Conservation (phyloP, 2,329 filamentous ascomycete genomes). For the Sclerotinia trifoliorum region DNA sequence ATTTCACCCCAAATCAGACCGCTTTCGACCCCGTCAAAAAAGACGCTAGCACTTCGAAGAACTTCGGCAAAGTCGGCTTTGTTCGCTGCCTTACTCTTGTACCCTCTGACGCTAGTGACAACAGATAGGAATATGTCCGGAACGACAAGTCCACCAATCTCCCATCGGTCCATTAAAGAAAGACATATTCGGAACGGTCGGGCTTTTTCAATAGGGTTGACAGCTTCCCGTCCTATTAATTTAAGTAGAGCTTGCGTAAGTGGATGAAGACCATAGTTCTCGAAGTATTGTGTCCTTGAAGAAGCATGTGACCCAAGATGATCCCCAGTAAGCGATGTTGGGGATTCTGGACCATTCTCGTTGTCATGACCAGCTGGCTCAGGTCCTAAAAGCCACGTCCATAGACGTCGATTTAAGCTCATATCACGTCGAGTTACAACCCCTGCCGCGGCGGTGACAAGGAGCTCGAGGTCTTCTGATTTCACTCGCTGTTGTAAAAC, state of each 20-base stretch:
- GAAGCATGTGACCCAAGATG: conserved; percentile 37
- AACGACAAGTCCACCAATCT: conserved; percentile 87
- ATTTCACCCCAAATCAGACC: conserved; percentile 88
- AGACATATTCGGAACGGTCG: conserved; percentile 88
- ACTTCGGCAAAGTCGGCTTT: conserved; percentile 80
- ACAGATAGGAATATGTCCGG: conserved; percentile 86
- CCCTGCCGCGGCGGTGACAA: conserved; percentile 79
- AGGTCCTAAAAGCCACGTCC: conserved; percentile 92
- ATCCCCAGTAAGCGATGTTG: conserved; percentile 37
- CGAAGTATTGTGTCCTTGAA: conserved; percentile 77
- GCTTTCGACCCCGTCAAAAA: conserved; percentile 97
- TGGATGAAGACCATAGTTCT: conserved; percentile 71
- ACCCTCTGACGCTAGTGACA: conserved; percentile 74
- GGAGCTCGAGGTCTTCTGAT: conserved; percentile 71
- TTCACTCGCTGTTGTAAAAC: conserved; percentile 76
- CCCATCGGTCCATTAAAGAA: conserved; percentile 97
- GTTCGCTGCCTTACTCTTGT: conserved; percentile 62
- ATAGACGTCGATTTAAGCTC: conserved; percentile 92
- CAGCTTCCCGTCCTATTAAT: conserved; percentile 63
- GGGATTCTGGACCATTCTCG: conserved; percentile 50
- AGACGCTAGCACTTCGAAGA: conserved; percentile 86
- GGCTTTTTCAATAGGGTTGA: conserved; percentile 65
- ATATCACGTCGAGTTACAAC: conserved; percentile 91
- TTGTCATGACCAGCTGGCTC: conserved; percentile 52
- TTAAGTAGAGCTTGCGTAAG: conserved; percentile 72